Evolutionary conservation across 192 early-diverging fungal species (phyloP).

Genomic region (Rhizoclosmatium globosum): DNA sequence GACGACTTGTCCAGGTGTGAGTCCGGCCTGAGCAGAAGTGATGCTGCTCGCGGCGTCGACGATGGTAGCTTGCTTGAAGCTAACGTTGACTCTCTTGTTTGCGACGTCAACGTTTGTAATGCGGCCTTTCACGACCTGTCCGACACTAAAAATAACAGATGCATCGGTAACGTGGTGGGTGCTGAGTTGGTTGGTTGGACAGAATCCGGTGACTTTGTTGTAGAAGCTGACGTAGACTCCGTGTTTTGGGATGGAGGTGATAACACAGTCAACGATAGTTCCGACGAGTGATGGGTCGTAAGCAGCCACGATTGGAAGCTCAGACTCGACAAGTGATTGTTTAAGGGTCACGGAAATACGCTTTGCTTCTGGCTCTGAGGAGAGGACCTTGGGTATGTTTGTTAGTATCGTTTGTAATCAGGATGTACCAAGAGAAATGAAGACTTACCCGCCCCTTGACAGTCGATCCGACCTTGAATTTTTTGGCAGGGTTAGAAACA

Average conservation of each 20-base stretch:
- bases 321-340: constrained; percentile 74
- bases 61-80: constrained; percentile 59
- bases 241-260: constrained; percentile 63
- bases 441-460: constrained; percentile 72
- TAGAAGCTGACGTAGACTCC: constrained; percentile 84
- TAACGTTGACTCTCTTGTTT: constrained; percentile 70
- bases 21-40: constrained; percentile 44
- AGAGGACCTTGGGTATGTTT: constrained; percentile 50
- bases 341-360: constrained; percentile 79
- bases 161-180: constrained; percentile 56
- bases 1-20: constrained; percentile 46
- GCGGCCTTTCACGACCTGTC: constrained; percentile 77
- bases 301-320: constrained; percentile 68
- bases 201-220: constrained; percentile 75
- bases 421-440: not conserved
- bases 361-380: constrained; percentile 58
- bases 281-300: constrained; percentile 71
- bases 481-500: constrained; percentile 76
- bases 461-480: constrained; percentile 78
- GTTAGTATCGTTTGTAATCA: not conserved
- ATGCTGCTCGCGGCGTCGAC: constrained; percentile 39
- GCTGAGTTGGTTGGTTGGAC: constrained; percentile 72
- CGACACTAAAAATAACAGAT: constrained; percentile 72
- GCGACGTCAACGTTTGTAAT: constrained; percentile 68
- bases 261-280: constrained; percentile 68